Evolutionary conservation across 1,284 basidiomycete species (phyloP).

Genomic region (Boletus smithii): DNA sequence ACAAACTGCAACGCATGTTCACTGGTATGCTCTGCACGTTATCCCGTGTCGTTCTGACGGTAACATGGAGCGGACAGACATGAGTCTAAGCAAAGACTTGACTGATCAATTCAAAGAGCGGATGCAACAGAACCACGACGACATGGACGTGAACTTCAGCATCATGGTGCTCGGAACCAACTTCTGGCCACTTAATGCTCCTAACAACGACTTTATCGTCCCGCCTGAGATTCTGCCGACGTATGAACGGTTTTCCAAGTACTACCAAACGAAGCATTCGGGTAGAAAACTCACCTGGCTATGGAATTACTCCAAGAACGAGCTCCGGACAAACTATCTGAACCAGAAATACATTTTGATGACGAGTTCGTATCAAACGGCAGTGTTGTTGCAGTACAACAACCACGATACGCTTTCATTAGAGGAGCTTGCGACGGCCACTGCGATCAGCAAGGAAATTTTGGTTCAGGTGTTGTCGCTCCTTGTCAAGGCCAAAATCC

Average conservation of each 20-base stretch:
- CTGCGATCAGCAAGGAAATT: slow-evolving; percentile 80
- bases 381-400: slow-evolving; percentile 94
- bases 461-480: slow-evolving; percentile 81
- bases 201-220: slow-evolving; percentile 83
- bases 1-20: slow-evolving; percentile 98
- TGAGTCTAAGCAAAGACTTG: slow-evolving; percentile 93
- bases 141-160: slow-evolving; percentile 87
- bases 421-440: slow-evolving; percentile 80
- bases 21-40: slow-evolving; percentile 56
- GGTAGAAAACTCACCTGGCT: slow-evolving; percentile 97
- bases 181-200: slow-evolving; percentile 92
- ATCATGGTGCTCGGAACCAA: slow-evolving; percentile 94
- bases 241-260: slow-evolving; percentile 90
- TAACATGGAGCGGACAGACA: slow-evolving; percentile 55
- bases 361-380: slow-evolving; percentile 95
- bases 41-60: background rate
- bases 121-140: slow-evolving; percentile 80
- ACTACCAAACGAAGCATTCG: slow-evolving; percentile 92
- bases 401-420: slow-evolving; percentile 80
- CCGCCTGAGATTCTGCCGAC: slow-evolving; percentile 85
- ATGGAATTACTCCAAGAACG: slow-evolving; percentile 97
- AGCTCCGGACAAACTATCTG: slow-evolving; percentile 89
- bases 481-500: slow-evolving; percentile 86
- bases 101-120: slow-evolving; percentile 97
- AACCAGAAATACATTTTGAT: slow-evolving; percentile 95